Percentiles rank a stretch among this genome's conserved stretches.
Conservation (phyloP, 208 protist species). For the Acanthamoeba royreba region DNA sequence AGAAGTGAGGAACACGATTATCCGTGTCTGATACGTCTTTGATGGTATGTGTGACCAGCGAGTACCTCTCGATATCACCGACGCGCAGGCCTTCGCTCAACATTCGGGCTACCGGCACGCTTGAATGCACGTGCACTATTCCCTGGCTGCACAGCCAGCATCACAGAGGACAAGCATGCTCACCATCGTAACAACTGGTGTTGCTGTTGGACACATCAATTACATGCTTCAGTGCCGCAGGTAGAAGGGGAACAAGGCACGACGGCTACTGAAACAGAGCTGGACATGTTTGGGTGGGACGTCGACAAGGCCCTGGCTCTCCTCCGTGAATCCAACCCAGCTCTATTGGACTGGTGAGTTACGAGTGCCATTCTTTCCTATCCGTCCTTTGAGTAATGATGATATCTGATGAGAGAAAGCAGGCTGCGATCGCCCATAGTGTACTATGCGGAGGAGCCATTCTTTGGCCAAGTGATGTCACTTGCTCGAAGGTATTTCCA, state of each 20-base stretch:
- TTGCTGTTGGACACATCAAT: not conserved
- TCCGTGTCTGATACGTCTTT: not conserved
- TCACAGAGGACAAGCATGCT: not conserved
- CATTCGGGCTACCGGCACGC: not conserved
- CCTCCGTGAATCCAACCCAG: not conserved
- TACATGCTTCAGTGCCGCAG: not conserved
- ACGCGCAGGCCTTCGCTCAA: not conserved
- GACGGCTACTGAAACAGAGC: not conserved
- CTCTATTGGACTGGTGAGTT: not conserved
- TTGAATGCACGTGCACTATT: not conserved
- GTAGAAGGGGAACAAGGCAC: not conserved
- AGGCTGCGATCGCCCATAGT: slow-evolving; percentile 9
- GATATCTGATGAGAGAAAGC: not conserved
- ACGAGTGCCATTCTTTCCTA: not conserved
- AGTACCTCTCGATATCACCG: not conserved
- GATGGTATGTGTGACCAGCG: not conserved
- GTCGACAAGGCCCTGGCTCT: not conserved
- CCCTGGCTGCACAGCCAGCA: not conserved
- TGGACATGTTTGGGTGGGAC: slow-evolving; percentile 6
- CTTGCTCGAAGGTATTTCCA: not conserved
- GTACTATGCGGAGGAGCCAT: not conserved
- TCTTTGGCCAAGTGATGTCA: not conserved
- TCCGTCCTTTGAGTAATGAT: not conserved
- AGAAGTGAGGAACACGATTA: not conserved
- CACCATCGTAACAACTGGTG: not conserved